Evolutionary conservation across 2,329 filamentous ascomycete genomes (phyloP), one percentile per base, ranked within the genome.

Genomic region (Arthrobotrys conoides): DNA sequence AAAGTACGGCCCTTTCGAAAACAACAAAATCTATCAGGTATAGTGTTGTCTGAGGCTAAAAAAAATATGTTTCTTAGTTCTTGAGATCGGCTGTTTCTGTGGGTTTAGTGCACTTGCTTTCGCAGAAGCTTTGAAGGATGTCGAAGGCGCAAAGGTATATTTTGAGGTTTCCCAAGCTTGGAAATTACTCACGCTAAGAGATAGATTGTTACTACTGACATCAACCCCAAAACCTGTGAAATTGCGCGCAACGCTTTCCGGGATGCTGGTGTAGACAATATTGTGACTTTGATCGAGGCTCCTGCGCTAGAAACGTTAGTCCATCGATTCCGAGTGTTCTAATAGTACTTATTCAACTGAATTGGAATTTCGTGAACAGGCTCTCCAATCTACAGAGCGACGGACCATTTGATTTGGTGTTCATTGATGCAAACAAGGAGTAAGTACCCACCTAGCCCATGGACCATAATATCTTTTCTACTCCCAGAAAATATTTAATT

Each of bases 21-120:
- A 12, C 12, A 51, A 38, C 2, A 61, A 9, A 24, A 0, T 8
- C 8, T 16, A 5, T 24, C 5, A n/a, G 27, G 16, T 24, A 10
- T 18, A 0, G 3, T 36, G 53, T 22, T 22, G 3, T 22, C 2
- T 36, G 18, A 24, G 10, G 1, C 22, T 30, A 30, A 30, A 30
- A 30, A 30, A 30, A n/a, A 10, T 33, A 14, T 55, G 2, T 2
- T 36, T 18, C 14, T 46, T 48, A 83, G 83, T 84, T 33, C 83
- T 84, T 18, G 83, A 84, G 67, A 82, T 84, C 41, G 83, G 83
- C 5, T 83, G 80, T 66, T 84, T 82, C 71, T 83, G 81, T 8
- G 83, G 83, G 5, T 84, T 83, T 72, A 83, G 83, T 2, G 83
- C 83, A 10, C 76, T 84, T n/a, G 82, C 83, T 1, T 84, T 82